Percentiles rank a stretch among this genome's conserved stretches.
Conservation (phyloP, 75 land plant genomes). For the Pinus tabuliformis region DNA sequence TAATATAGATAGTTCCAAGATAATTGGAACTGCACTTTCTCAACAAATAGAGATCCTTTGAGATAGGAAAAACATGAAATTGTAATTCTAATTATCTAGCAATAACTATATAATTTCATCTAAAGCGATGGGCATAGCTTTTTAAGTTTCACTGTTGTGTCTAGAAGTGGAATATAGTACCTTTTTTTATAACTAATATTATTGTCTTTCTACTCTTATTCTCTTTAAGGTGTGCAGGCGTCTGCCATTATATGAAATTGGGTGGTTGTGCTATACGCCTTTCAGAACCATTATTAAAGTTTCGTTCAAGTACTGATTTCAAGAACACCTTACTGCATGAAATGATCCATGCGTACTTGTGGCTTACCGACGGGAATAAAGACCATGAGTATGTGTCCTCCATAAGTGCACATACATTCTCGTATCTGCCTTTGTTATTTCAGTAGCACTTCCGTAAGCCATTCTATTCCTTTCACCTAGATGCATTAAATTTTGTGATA, state of each 20-base stretch:
- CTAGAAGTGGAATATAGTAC: too few relatives aligned
- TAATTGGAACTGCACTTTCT: too few relatives aligned
- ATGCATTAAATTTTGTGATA: neutral
- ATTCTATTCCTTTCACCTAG: neutral
- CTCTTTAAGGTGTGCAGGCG: constrained; percentile 31
- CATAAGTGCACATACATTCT: neutral
- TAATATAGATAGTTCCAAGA: too few relatives aligned
- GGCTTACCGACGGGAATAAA: constrained; percentile 19
- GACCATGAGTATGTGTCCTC: constrained; percentile 31
- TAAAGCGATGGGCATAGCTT: too few relatives aligned
- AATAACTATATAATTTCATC: too few relatives aligned
- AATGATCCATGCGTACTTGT: constrained; percentile 59
- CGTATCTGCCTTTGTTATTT: neutral
- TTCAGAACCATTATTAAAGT: constrained; percentile 41
- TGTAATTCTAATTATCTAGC: too few relatives aligned
- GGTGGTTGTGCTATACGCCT: constrained; percentile 45
- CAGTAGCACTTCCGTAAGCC: neutral
- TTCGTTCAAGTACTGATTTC: constrained; percentile 22
- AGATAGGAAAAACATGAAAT: too few relatives aligned
- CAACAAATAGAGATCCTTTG: too few relatives aligned
- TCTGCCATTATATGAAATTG: constrained; percentile 22
- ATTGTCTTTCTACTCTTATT: too few relatives aligned
- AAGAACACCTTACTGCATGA: constrained; percentile 50
- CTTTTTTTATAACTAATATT: too few relatives aligned
- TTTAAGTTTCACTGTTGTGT: too few relatives aligned